These are phyloP conservation scores for Anisodus acutangulus DNA, from an alignment of 257 asterid species.

Conservation along the genomic window DNA sequence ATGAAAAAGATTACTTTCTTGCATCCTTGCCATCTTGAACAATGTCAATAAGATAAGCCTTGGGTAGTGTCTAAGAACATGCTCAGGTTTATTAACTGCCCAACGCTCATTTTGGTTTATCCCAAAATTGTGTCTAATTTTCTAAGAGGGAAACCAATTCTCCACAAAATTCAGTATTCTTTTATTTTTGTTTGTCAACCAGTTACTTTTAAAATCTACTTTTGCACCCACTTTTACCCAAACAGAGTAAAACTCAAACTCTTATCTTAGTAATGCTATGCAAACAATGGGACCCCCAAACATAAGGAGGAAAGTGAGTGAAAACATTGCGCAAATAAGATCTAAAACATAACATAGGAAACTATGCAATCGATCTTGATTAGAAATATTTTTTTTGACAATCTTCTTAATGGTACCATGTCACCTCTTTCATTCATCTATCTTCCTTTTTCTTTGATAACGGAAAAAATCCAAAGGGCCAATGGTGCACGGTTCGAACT, in stretches of 20 bases:
- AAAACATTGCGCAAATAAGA: constrained; percentile 8
- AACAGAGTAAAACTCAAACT: neutral
- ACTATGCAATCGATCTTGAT: neutral
- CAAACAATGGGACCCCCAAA: neutral
- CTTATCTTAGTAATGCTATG: neutral
- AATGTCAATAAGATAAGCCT: constrained; percentile 10
- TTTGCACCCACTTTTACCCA: neutral
- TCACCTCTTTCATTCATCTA: neutral
- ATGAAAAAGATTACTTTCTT: constrained; percentile 13
- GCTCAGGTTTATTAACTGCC: constrained; percentile 23
- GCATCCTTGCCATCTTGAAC: neutral
- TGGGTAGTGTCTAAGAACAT: constrained; percentile 14
- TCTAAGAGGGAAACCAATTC: neutral
- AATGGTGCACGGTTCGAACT: neutral
- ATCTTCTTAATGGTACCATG: neutral
- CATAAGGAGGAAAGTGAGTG: neutral
- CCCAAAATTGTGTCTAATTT: neutral
- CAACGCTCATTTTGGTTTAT: neutral
- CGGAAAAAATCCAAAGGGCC: neutral
- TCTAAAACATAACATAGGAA: constrained; percentile 1
- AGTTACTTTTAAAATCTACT: constrained; percentile 4
- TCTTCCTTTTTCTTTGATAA: constrained; percentile 10
- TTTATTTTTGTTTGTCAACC: neutral
- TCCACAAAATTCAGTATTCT: neutral
- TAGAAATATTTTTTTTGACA: neutral